Conservation (phyloP, 2,329 filamentous ascomycete species). For the Lizonia empirigonia region DNA sequence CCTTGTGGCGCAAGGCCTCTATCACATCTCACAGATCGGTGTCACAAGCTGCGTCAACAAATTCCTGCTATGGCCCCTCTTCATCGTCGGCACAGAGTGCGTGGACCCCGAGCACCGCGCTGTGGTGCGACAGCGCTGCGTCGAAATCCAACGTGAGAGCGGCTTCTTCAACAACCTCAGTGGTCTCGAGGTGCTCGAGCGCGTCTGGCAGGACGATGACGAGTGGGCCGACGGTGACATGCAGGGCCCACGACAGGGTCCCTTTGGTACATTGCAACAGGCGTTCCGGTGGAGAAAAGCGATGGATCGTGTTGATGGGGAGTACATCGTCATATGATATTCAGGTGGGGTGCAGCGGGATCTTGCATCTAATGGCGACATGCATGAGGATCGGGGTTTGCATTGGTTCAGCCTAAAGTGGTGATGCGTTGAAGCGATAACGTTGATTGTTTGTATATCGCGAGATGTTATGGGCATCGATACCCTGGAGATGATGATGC, state of each 20-base stretch:
- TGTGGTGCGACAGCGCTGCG: slow-evolving; percentile 78
- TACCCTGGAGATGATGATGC: slow-evolving; percentile 12
- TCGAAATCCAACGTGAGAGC: slow-evolving; percentile 84
- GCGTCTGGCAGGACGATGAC: slow-evolving; percentile 72
- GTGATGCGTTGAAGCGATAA: slow-evolving; percentile 15
- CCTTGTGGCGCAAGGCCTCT: slow-evolving; percentile 80
- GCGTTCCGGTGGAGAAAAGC: slow-evolving; percentile 57
- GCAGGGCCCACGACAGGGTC: slow-evolving; percentile 24
- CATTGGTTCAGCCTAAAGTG: slow-evolving; percentile 15
- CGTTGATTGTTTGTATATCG: slow-evolving; percentile 14
- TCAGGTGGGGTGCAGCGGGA: slow-evolving; percentile 13
- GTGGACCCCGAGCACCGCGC: slow-evolving; percentile 79
- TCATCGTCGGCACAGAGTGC: slow-evolving; percentile 88
- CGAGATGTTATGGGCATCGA: slow-evolving; percentile 12
- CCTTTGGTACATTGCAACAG: slow-evolving; percentile 38
- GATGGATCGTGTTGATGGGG: slow-evolving; percentile 58
- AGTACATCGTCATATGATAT: slow-evolving; percentile 58
- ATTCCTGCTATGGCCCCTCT: slow-evolving; percentile 91
- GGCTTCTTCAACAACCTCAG: slow-evolving; percentile 94
- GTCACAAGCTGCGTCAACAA: slow-evolving; percentile 76
- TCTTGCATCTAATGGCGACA: slow-evolving; percentile 20
- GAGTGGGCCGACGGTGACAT: slow-evolving; percentile 35
- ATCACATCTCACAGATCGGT: slow-evolving; percentile 80
- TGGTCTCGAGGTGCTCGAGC: slow-evolving; percentile 82
- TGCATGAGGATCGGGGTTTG: slow-evolving; percentile 15